Conservation (phyloP, 371 early-diverging fungal genomes). For the Catenaria anguillulae region DNA sequence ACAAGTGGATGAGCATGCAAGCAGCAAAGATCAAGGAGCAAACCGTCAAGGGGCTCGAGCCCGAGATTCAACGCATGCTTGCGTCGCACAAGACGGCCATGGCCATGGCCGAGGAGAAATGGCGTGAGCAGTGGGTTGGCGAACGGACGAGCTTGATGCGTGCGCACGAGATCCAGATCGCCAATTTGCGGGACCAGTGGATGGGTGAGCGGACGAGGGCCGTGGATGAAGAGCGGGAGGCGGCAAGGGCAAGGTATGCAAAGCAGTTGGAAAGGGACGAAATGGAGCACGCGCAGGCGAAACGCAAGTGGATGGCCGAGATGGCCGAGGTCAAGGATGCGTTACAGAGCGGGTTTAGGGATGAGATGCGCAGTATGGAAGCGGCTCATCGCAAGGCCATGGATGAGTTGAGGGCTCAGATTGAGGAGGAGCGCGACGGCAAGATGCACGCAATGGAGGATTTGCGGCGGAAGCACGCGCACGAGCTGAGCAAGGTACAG, state of each 20-base stretch:
- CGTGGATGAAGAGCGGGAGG: conserved; percentile 34
- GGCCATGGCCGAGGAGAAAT: conserved; percentile 22
- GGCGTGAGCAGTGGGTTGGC: conserved; percentile 15
- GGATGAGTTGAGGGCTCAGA: conserved; percentile 14
- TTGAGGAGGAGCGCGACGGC: conserved; percentile 15
- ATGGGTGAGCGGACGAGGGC: conserved; percentile 26
- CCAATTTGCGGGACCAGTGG: conserved; percentile 17
- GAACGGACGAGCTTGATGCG: conserved; percentile 11
- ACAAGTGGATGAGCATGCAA: conserved; percentile 33
- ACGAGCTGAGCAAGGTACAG: conserved; percentile 6
- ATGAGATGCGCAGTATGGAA: conserved; percentile 15
- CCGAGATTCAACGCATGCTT: conserved; percentile 36
- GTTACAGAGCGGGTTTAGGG: conserved; percentile 14
- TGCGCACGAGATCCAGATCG: conserved; percentile 11
- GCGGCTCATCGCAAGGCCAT: conserved; percentile 14
- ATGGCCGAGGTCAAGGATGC: conserved; percentile 21
- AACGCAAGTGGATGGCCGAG: conserved; percentile 26
- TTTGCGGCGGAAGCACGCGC: conserved; percentile 15
- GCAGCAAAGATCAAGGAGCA: conserved; percentile 34
- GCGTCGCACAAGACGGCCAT: conserved; percentile 30
- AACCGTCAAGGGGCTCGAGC: conserved; percentile 36
- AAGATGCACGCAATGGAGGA: conserved; percentile 16
- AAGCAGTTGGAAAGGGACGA: conserved; percentile 38
- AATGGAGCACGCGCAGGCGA: conserved; percentile 34
- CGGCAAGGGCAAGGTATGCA: conserved; percentile 27